Base-by-base conservation (phyloP, 2,329 filamentous ascomycete genomes). In the Hypoxylon sp. region DNA sequence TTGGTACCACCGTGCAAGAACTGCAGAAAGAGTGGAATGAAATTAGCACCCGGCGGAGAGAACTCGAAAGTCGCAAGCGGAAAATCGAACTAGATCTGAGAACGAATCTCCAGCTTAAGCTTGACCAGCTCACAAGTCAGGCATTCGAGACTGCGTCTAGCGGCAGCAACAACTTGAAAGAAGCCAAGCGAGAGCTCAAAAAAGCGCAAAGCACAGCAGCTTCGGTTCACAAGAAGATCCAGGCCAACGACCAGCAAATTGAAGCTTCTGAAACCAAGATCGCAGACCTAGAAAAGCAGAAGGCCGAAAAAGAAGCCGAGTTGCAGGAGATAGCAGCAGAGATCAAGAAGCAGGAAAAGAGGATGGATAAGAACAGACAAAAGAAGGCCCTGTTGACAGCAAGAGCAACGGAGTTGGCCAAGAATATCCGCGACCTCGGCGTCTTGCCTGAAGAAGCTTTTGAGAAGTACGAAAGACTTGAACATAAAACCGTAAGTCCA, bases 361-460 rank as follows among this genome's bases (percentile, higher is more conserved):
- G 87, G 50, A 92, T 98, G 84, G 94, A 97, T 76, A 97, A 95
- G 83, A 93, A 90, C 70, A 91, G 97, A 75, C 91, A 94, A 72
- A 93, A 93, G 78, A 96, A 95, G 77, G 92, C 93, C 11, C 85
- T 93, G 2, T 83, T 96, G 66, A 91, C 88, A 14, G 86, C 90
- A 49, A 91, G 93, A 75, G 90, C 92, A 18, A 87, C 89, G 2
- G 93, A 97, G 73, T 93, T 92, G 67, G 90, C 90, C 65, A 91
- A 93, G 75, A 95, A 94, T 68, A 98, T 99, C 72, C 91, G 95
- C 48, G 93, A 97, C 70, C 84, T 99, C 5, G 96, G 96, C 70
- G 94, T 97, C 16, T 84, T 99, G 14, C 95, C 96, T 0, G 94
- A 98, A 67, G 94, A 97, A 73, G 93, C 95, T 0, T 96, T 97